Percentiles rank a stretch among this genome's conserved stretches.
Conservation (phyloP, 1,284 basidiomycete genomes). For the Ceratobasidium sp. region DNA sequence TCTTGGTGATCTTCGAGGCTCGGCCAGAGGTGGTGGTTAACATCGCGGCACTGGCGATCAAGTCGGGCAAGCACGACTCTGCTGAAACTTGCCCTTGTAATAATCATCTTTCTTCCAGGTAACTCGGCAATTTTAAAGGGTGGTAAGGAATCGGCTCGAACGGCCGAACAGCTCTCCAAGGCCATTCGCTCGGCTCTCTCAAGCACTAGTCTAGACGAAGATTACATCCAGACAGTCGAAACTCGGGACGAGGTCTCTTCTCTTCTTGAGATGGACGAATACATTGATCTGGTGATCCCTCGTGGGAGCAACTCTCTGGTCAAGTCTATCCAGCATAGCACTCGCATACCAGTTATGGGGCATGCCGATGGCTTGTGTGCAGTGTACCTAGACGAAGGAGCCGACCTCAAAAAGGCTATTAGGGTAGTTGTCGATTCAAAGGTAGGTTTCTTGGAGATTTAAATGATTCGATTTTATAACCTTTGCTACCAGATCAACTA, state of each 20-base stretch:
- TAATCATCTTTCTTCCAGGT: slow-evolving; percentile 56
- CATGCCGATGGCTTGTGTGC: slow-evolving; percentile 96
- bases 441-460: slow-evolving; percentile 57
- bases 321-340: slow-evolving; percentile 84
- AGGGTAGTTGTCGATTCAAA: slow-evolving; percentile 91
- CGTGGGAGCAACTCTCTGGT: slow-evolving; percentile 94
- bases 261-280: slow-evolving; percentile 84
- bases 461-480: background rate
- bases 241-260: slow-evolving; percentile 91
- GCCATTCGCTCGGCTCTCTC: slow-evolving; percentile 83
- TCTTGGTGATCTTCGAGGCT: slow-evolving; percentile 97
- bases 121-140: slow-evolving; percentile 96
- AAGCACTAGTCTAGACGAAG: slow-evolving; percentile 72
- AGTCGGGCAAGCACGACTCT: slow-evolving; percentile 72
- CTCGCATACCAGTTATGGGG: slow-evolving; percentile 97
- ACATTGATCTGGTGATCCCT: slow-evolving; percentile 97
- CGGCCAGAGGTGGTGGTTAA: slow-evolving; percentile 98
- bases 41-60: slow-evolving; percentile 95
- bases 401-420: slow-evolving; percentile 78
- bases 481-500: slow-evolving; percentile 79
- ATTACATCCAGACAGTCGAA: slow-evolving; percentile 92
- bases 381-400: slow-evolving; percentile 87
- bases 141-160: slow-evolving; percentile 90
- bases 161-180: slow-evolving; percentile 74
- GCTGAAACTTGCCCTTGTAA: slow-evolving; percentile 2